Evolutionary conservation across 805 yeast species (phyloP).

Genomic region (Maudiozyma barnettii): DNA sequence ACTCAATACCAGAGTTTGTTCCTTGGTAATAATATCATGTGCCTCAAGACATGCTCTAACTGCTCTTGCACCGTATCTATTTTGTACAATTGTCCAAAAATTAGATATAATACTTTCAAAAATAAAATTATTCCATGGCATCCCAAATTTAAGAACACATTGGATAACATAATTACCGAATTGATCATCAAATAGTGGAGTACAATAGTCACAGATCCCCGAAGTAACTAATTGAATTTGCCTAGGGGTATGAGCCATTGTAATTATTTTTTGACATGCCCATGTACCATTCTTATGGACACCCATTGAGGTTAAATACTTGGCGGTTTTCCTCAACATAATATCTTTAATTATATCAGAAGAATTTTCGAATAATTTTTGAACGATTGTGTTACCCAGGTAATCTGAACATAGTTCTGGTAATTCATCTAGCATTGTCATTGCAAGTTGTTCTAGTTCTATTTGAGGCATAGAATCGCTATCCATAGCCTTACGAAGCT

Average conservation of each 20-base stretch:
- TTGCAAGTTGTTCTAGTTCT: conserved; percentile 72
- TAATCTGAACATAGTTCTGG: conserved; percentile 90
- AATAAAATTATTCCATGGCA: conserved; percentile 83
- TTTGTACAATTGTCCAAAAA: conserved; percentile 73
- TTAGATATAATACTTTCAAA: conserved; percentile 72
- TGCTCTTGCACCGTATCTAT: conserved; percentile 92
- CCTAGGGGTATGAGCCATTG: conserved; percentile 52
- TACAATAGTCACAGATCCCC: conserved; percentile 70
- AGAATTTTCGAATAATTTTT: conserved; percentile 70
- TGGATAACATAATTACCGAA: conserved; percentile 95
- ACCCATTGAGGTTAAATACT: conserved; percentile 81
- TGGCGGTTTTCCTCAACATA: conserved; percentile 70
- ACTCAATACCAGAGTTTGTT: conserved; percentile 64
- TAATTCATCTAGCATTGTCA: conserved; percentile 78
- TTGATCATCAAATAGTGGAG: conserved; percentile 84
- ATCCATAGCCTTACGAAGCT: conserved; percentile 68
- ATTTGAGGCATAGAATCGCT: conserved; percentile 40
- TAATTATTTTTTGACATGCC: conserved; percentile 96
- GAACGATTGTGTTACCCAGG: conserved; percentile 91
- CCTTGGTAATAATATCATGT: conserved; percentile 47
- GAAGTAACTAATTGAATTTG: conserved; percentile 58
- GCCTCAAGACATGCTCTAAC: conserved; percentile 88
- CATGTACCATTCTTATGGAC: conserved; percentile 97
- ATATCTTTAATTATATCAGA: conserved; percentile 64
- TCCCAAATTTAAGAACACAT: conserved; percentile 82